phyloP scores from a whole-genome alignment of 2,329 filamentous ascomycete genomes.

The Helicocarpus griseus region DNA sequence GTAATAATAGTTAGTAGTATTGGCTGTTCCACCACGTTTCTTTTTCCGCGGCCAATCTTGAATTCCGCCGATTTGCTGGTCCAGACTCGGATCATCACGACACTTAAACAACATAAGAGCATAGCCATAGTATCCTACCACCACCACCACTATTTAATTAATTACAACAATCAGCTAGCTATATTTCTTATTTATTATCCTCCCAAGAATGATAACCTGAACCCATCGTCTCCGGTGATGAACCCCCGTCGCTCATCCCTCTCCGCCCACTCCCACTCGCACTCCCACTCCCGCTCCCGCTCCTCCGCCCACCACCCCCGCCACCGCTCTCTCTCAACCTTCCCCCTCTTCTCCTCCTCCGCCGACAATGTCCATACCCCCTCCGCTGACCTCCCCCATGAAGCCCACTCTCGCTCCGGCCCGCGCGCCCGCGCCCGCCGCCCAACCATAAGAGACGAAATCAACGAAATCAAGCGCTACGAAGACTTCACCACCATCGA shows the following conservation, averaged over 20 bases:
- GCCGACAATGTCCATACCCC: conserved; percentile 45
- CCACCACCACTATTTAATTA: too few relatives aligned
- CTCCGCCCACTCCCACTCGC: conserved; percentile 22
- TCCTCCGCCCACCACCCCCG: conserved; percentile 13
- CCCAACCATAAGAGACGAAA: conserved; percentile 73
- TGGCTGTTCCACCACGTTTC: too few relatives aligned
- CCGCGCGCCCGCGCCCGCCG: conserved; percentile 41
- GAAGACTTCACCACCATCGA: conserved; percentile 96
- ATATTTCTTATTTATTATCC: not conserved
- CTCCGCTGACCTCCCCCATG: conserved; percentile 54
- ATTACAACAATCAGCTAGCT: not conserved
- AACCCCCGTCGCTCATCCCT: conserved; percentile 29
- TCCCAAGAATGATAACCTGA: conserved; percentile 9
- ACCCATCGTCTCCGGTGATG: conserved; percentile 26
- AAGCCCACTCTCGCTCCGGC: conserved; percentile 43
- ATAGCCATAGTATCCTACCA: not conserved
- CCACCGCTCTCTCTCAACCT: conserved; percentile 40
- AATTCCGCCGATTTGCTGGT: too few relatives aligned
- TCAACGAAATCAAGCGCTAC: conserved; percentile 77
- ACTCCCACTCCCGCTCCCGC: conserved; percentile 26
- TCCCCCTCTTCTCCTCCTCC: conserved; percentile 40
- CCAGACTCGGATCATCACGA: not conserved
- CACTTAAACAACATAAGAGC: not conserved
- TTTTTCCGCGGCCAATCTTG: too few relatives aligned
- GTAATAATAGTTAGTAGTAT: too few relatives aligned